These are phyloP conservation scores for Sphaerulina vaccinii DNA, from an alignment of 2,329 filamentous ascomycete genomes.

Conservation along the genomic window DNA sequence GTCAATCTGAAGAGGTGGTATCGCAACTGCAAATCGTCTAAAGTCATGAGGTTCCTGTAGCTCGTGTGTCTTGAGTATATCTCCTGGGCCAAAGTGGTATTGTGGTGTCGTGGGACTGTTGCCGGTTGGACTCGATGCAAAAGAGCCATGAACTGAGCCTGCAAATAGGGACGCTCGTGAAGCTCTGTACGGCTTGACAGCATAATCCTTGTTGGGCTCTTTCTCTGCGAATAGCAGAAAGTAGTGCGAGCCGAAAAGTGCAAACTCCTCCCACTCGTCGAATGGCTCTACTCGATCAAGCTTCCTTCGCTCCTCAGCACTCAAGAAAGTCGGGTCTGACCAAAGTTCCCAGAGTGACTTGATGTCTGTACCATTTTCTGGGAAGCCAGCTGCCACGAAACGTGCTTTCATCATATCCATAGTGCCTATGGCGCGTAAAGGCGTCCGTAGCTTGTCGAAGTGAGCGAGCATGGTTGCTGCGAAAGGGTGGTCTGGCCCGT, in stretches of 20 bases:
- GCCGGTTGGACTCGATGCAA: conserved; percentile 21
- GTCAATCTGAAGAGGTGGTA: conserved; percentile 33
- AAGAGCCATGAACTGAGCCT: conserved; percentile 23
- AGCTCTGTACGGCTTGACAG: conserved; percentile 22
- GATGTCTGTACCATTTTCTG: conserved; percentile 50
- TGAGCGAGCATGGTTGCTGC: conserved; percentile 81
- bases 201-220: conserved; percentile 31
- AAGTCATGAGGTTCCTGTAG: conserved; percentile 30
- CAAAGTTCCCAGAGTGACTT: conserved; percentile 81
- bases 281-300: conserved; percentile 78
- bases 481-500: conserved; percentile 76
- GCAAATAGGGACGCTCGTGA: conserved; percentile 29
- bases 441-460: conserved; percentile 76
- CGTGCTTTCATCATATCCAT: conserved; percentile 65
- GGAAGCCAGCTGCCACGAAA: conserved; percentile 70
- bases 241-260: conserved; percentile 80
- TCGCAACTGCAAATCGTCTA: conserved; percentile 43
- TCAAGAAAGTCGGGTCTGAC: conserved; percentile 67
- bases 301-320: conserved; percentile 55
- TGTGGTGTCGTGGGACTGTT: conserved; percentile 25
- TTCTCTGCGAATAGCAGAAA: conserved; percentile 69
- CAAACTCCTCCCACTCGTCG: conserved; percentile 95
- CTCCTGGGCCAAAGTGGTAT: conserved; percentile 26
- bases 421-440: conserved; percentile 68
- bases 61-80: conserved; percentile 32